Evolutionary conservation across 306 rosid species (phyloP).

Genomic region (Casuarina glauca): DNA sequence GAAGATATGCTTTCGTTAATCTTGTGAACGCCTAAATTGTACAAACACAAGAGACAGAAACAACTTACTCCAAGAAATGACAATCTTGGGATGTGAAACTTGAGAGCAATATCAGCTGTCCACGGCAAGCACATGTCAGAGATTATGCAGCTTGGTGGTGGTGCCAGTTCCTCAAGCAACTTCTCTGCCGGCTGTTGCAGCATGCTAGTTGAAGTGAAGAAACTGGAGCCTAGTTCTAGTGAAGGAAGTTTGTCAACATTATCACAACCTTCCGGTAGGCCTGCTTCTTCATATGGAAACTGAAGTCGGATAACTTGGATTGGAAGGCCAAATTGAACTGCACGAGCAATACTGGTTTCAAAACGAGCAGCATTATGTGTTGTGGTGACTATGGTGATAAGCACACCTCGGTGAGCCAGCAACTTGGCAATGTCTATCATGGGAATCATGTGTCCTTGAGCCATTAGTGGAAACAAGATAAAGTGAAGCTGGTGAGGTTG

Average conservation of each 20-base stretch:
- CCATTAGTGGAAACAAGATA: constrained; percentile 36
- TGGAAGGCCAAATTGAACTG: constrained; percentile 19
- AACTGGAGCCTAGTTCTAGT: constrained; percentile 11
- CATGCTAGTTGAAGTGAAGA: constrained; percentile 29
- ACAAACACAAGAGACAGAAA: constrained; percentile 37
- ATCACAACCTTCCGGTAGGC: constrained; percentile 62
- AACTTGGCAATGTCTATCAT: constrained; percentile 38
- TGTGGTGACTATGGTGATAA: constrained; percentile 36
- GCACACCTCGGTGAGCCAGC: constrained; percentile 29
- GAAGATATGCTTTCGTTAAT: background rate
- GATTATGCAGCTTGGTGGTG: constrained; percentile 59
- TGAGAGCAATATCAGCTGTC: constrained; percentile 46
- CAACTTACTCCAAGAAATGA: constrained; percentile 52
- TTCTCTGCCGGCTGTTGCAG: constrained; percentile 41
- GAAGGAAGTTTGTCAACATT: constrained; percentile 64
- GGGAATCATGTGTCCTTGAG: constrained; percentile 50
- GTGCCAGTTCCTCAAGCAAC: constrained; percentile 34
- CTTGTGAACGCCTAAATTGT: background rate
- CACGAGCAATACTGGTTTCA: constrained; percentile 14
- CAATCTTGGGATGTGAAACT: constrained; percentile 54
- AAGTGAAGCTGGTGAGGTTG: constrained; percentile 23
- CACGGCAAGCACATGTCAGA: constrained; percentile 53
- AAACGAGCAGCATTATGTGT: constrained; percentile 36
- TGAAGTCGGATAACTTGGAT: constrained; percentile 14
- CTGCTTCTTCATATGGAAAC: constrained; percentile 37